phyloP scores from a whole-genome alignment of 306 rosid genomes.

The Ochetophila trinervis region DNA sequence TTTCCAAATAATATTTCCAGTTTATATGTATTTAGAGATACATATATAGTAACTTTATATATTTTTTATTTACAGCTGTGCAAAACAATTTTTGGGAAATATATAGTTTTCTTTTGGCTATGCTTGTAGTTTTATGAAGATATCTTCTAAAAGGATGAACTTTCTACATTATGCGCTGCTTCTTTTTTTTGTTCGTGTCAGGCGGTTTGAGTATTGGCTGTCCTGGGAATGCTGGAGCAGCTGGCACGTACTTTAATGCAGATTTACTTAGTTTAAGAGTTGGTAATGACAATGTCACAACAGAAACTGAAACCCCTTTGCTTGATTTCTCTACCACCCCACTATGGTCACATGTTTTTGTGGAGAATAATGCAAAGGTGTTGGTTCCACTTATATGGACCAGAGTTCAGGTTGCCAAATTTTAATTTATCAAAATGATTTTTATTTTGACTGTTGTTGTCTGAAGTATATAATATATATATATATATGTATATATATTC shows the following conservation, averaged over 20 bases:
- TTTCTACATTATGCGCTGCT: conserved; percentile 20
- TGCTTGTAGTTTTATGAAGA: neutral
- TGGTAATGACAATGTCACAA: conserved; percentile 89
- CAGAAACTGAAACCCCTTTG: conserved; percentile 97
- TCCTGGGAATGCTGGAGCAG: conserved; percentile 91
- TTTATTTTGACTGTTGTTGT: neutral
- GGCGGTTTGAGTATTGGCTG: conserved; percentile 96
- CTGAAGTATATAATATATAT: neutral
- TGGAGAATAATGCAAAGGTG: conserved; percentile 93
- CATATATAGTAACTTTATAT: too few relatives aligned
- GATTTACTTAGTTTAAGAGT: conserved; percentile 84
- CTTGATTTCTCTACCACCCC: conserved; percentile 91
- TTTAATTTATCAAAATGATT: neutral
- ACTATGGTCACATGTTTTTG: conserved; percentile 93
- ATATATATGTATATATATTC: neutral
- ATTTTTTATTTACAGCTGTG: neutral
- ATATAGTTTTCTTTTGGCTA: neutral
- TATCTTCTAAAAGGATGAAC: conserved; percentile 15
- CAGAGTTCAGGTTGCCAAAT: conserved; percentile 76
- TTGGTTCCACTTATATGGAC: conserved; percentile 99
- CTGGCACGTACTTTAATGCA: conserved; percentile 94
- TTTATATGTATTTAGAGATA: neutral
- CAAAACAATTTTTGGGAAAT: neutral
- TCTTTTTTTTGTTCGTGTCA: conserved; percentile 44
- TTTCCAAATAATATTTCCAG: neutral